Conservation (phyloP, 768 basidiomycete genomes). For the Neoboletus magnificus region DNA sequence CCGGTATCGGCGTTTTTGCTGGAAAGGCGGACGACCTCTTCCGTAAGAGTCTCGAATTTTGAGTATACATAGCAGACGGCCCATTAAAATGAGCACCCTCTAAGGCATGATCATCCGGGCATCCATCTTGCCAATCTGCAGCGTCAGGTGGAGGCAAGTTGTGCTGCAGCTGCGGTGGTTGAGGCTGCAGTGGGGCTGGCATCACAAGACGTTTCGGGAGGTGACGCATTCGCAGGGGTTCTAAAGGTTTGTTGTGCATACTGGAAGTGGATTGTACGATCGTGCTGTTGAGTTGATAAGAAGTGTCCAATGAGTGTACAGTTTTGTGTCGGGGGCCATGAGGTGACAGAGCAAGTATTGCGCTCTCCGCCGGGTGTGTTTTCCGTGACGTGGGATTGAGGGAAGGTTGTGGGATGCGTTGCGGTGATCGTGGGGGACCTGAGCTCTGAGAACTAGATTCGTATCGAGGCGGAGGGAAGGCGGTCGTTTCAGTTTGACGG, state of each 20-base stretch:
- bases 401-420: slow-evolving; percentile 5
- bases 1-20: slow-evolving; percentile 25
- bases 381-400: background rate
- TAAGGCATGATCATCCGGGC: slow-evolving; percentile 3
- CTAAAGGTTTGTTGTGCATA: slow-evolving; percentile 7
- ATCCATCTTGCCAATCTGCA: slow-evolving; percentile 2
- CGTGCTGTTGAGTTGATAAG: background rate
- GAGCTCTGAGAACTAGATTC: slow-evolving; percentile 11
- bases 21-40: slow-evolving; percentile 26
- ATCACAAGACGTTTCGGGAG: slow-evolving; percentile 69
- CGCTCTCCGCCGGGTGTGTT: slow-evolving; percentile 1
- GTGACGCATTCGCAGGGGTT: slow-evolving; percentile 31
- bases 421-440: slow-evolving; percentile 8
- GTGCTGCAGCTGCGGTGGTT: slow-evolving; percentile 14
- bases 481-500: slow-evolving; percentile 10
- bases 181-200: slow-evolving; percentile 62
- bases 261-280: slow-evolving; percentile 4
- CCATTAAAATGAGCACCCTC: slow-evolving; percentile 3
- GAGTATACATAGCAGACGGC: slow-evolving; percentile 6
- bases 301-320: slow-evolving; percentile 8
- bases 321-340: slow-evolving; percentile 7
- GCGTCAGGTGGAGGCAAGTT: slow-evolving; percentile 6
- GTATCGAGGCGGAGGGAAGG: slow-evolving; percentile 22
- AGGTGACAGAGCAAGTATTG: background rate
- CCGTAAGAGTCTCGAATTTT: slow-evolving; percentile 20